Evolutionary conservation across 306 rosid genomes (phyloP), one percentile per base, ranked within the genome.

Genomic region (Arachis stenosperma): DNA sequence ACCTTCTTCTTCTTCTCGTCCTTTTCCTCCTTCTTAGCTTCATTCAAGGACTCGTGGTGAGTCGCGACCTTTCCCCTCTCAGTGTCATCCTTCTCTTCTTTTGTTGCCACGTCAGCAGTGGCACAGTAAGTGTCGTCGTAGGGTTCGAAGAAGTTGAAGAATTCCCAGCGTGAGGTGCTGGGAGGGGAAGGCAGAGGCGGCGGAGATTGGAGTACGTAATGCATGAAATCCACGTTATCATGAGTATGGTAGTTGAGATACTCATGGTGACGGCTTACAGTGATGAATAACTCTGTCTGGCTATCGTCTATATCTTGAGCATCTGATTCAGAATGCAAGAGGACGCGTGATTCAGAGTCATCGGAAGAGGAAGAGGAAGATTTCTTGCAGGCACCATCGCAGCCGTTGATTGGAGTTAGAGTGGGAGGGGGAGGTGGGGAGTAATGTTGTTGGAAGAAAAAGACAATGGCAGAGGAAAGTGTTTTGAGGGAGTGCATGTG

Each of bases 101-200:
- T 6, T 12, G 51, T 57, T 47, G 39, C 52, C 52, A 47, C 52
- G 17, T 62, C 71, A 47, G 14, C 29, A 10, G 74, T 22, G 27
- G 27, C 27, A 22, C 27, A 22, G 27, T 22, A 22, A 22, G 27
- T 22, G 27, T 67, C 87, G 29, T 92, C 98, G 65, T 81, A 92
- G 3, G 90, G 75, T 29, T 94, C 97, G 50, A 94, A 94, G 15
- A 94, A 85, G 74, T 88, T 88, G 22, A 94, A 74, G 82, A 91
- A 89, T 67, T 94, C 97, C 98, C 98, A 91, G 29, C 86, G 79
- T 0, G 92, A 85, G 82, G 50, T 80, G 22, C 50, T 54, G 39
- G 94, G 87, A 33, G 97, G 86, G 37, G 96, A 10, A 3, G 50
- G 43, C 43, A 7, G 94, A 5, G 89, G 86, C 3, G 80, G 58